Base-by-base conservation (phyloP, 805 yeast species). In the Wickerhamiella azymoides region DNA sequence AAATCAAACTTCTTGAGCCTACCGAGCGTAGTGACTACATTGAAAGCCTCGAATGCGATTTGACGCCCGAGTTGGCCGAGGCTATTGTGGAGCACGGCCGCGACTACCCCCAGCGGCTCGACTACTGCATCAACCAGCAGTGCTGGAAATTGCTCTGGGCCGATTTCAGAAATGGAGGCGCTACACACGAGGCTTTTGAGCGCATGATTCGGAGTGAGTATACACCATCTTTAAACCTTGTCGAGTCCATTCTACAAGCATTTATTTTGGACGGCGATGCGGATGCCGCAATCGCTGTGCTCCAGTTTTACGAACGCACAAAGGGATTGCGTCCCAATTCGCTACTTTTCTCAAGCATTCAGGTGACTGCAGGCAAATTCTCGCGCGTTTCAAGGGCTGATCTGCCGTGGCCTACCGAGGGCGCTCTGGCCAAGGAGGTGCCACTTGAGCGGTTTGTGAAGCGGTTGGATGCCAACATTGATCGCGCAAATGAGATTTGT, bases 91-190 rank as follows among this genome's bases (percentile, higher is more conserved):
- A 18, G 18, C 17, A 25, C 6, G 45, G 39, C 13, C 33, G 25
- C 18, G 32, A 35, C n/a, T 35, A 42, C 35, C 36, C 40, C 18
- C 41, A 26, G 5, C 9, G 27, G 16, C 47, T 50, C 16, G 49
- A 47, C 10, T 24, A 46, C 1, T 41, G 51, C 9, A 14, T 46
- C 1, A 39, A 46, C 35, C 47, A 51, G n/a, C n/a, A 21, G 18
- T 40, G 45, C 36, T 50, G 53, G 52, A 36, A 40, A 28, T 35
- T 35, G 9, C 18, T 51, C n/a, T 51, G 54, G 54, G 36, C n/a
- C 42, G 44, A 10, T 19, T 3, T 24, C 18, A 14, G 33, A 37
- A 19, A 8, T 8, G 21, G 30, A 10, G 8, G 5, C 16, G 14
- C 33, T 2, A 30, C 33, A 16, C 45, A 45, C 6, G 36, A 39